Conservation (phyloP, 1,284 basidiomycete species). For the Marasmius oreades region DNA sequence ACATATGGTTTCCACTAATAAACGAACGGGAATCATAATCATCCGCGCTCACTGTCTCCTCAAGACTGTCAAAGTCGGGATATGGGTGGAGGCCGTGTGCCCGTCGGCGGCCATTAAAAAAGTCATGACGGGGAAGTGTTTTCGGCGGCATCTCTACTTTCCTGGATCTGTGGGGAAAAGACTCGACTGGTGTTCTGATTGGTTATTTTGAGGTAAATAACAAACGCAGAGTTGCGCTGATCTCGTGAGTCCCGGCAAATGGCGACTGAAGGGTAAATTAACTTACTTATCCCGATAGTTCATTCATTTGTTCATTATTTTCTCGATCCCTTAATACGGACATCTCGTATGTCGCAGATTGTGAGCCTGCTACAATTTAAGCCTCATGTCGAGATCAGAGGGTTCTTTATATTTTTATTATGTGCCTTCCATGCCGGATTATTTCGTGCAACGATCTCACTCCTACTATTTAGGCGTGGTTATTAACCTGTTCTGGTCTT, state of each 20-base stretch:
- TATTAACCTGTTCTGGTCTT: not conserved
- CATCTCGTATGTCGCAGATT: constrained; percentile 2
- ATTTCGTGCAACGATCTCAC: not conserved
- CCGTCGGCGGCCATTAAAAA: too few species aligned
- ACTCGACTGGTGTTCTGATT: too few species aligned
- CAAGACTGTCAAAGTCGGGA: not conserved
- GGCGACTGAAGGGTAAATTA: not conserved
- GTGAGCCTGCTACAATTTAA: not conserved
- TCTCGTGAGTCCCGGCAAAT: not conserved
- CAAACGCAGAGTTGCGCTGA: not conserved
- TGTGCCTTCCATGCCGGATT: not conserved
- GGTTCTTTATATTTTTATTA: too few species aligned
- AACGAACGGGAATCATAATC: not conserved
- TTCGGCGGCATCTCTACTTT: too few species aligned
- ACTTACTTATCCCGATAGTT: not conserved
- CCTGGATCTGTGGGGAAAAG: too few species aligned
- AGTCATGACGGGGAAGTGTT: too few species aligned
- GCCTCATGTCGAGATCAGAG: constrained; percentile 3
- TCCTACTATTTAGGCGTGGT: not conserved
- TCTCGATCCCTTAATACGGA: not conserved
- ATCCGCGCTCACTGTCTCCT: not conserved
- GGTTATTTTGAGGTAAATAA: not conserved
- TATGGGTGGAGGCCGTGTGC: not conserved
- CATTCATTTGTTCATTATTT: not conserved
- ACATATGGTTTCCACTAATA: not conserved